phyloP scores from a whole-genome alignment of 768 basidiomycete species.

The Cyclocybe cylindracea region DNA sequence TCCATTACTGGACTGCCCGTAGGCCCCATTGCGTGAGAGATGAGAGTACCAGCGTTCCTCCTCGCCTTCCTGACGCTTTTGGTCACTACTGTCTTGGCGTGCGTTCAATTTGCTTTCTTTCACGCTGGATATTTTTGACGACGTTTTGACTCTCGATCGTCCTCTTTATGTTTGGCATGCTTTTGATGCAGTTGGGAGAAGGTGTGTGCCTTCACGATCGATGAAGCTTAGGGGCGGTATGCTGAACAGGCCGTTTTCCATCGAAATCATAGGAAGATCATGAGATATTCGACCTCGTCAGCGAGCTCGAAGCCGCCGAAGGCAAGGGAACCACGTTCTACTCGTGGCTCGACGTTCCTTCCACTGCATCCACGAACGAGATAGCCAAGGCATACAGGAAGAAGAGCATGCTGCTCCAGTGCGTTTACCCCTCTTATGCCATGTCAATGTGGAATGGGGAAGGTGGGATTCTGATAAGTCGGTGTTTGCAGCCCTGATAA shows the following conservation, averaged over 20 bases:
- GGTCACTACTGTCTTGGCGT: conserved; percentile 59
- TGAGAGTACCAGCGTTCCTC: conserved; percentile 51
- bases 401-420: conserved; percentile 91
- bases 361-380: conserved; percentile 71
- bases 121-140: background rate
- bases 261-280: conserved; percentile 73
- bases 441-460: background rate
- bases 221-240: background rate
- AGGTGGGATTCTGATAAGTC: background rate
- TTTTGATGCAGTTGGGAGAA: conserved; percentile 66
- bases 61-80: conserved; percentile 53
- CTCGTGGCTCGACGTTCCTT: conserved; percentile 83
- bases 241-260: background rate
- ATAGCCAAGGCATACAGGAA: conserved; percentile 91
- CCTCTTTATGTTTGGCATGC: background rate
- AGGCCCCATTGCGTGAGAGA: conserved; percentile 17
- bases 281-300: conserved; percentile 94
- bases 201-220: conserved; percentile 34
- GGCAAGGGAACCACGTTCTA: conserved; percentile 97
- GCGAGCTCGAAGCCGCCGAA: conserved; percentile 77
- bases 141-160: background rate
- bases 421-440: conserved; percentile 28
- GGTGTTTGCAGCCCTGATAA: conserved; percentile 81
- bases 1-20: too few relatives aligned
- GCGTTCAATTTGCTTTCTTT: conserved; percentile 29